Evolutionary conservation across 108 stramenopile species (phyloP).

Genomic region (Cafeteria roenbergensis): DNA sequence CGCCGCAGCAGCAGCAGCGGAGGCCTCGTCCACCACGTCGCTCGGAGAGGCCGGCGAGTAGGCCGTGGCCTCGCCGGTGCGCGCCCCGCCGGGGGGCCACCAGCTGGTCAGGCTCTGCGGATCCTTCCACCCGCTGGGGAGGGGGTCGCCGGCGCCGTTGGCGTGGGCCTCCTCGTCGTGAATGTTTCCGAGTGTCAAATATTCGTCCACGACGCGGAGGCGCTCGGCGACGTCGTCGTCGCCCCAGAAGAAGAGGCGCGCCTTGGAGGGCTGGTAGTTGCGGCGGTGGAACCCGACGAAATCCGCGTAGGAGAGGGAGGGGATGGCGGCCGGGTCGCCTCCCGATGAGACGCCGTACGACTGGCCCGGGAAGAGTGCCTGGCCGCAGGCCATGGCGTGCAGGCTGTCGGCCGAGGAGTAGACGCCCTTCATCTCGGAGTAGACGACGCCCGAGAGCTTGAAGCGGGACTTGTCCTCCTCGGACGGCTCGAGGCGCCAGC

Average conservation of each 20-base stretch:
- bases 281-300: constrained; percentile 75
- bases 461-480: constrained; percentile 55
- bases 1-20: too few species aligned
- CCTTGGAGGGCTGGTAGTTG: constrained; percentile 88
- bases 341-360: constrained; percentile 85
- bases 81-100: constrained; percentile 50
- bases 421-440: constrained; percentile 99
- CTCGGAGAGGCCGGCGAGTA: too few species aligned
- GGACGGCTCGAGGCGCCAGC: constrained; percentile 79
- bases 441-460: constrained; percentile 82
- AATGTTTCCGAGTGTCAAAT: constrained; percentile 58
- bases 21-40: too few species aligned
- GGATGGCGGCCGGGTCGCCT: constrained; percentile 85
- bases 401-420: constrained; percentile 80
- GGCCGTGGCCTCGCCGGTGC: constrained; percentile 53
- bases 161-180: constrained; percentile 33
- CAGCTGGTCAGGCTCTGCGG: constrained; percentile 42
- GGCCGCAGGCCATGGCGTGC: constrained; percentile 66
- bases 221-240: constrained; percentile 75
- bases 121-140: constrained; percentile 58
- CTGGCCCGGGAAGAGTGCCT: constrained; percentile 80
- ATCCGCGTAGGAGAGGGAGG: constrained; percentile 76
- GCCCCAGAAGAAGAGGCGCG: constrained; percentile 83
- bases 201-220: constrained; percentile 78
- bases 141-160: constrained; percentile 45